Evolutionary conservation across 1,139 yeast species (phyloP), one percentile per base, ranked within the genome.

Genomic region (Hemisphaericaspora xylofermentans): DNA sequence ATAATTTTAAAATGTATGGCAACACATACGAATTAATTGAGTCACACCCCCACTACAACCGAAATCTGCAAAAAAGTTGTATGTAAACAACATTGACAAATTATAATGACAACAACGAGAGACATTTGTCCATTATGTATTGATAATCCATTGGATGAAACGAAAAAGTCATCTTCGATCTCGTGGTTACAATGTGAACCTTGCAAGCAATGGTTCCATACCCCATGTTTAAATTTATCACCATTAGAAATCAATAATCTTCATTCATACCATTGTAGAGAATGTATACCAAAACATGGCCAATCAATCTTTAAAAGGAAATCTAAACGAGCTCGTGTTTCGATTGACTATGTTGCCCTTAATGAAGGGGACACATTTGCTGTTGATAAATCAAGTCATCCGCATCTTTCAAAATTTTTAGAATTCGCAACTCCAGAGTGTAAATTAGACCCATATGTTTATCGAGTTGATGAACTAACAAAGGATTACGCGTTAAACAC

Each of bases 291-390:
- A 6, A 52, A 51, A 14, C 61, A 70, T 39, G 88, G 88, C 0
- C 79, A 82, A 0, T 76, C 86, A 4, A 60, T 74, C 7, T 58
- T 64, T 35, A 74, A 73, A 41, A 66, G 94, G 26, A 72, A 72
- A 16, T 84, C 86, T 47, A 72, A 76, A 22, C 68, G 95, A 30
- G 63, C 74, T 12, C 66, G 68, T 35, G 63, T 70, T 8, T 68
- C 70, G 38, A 75, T 88, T 33, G 95, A 89, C 58, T 89, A 89
- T 56, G 82, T 80, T 8, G 95, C 96, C 0, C 64, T 89, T 51
- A 79, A 89, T 55, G 84, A 81, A 39, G 95, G 96, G 1, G 86
- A 82, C 29, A 67, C 74, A 6, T 72, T 66, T 53, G 76, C 81
- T n/a, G 73, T 81, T 24, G 76, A 78, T 44, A 71, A 79, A 46